Evolutionary conservation across 108 stramenopile species (phyloP).

Genomic region (Ochromonas danica): DNA sequence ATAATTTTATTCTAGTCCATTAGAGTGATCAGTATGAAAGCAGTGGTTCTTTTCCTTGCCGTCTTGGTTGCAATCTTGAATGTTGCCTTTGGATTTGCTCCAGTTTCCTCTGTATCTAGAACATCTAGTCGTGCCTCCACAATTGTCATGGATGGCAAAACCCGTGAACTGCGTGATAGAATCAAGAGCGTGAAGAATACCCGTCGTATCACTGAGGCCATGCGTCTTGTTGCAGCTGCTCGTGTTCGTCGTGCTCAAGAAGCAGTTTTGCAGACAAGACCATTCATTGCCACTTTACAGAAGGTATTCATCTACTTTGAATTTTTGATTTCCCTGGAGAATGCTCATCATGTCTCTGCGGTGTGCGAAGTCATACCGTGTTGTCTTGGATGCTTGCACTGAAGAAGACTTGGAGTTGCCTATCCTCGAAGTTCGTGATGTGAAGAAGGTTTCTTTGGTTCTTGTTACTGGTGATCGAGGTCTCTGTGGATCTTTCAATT

Average conservation of each 20-base stretch:
- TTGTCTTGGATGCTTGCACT: conserved; percentile 45
- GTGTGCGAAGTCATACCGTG: not conserved
- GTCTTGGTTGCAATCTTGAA: not conserved
- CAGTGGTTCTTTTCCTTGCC: not conserved
- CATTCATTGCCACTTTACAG: conserved; percentile 92
- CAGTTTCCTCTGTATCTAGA: not conserved
- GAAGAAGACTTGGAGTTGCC: conserved; percentile 84
- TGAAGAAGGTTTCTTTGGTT: conserved; percentile 87
- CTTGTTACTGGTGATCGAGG: conserved; percentile 89
- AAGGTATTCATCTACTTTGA: conserved; percentile 72
- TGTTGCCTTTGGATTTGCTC: not conserved
- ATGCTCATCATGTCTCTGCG: not conserved
- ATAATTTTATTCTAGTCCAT: too few species aligned
- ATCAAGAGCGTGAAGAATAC: conserved; percentile 69
- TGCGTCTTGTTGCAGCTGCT: conserved; percentile 96
- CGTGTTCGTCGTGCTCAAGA: conserved; percentile 96
- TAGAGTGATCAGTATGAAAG: not conserved
- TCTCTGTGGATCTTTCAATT: conserved; percentile 94
- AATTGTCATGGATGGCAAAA: conserved; percentile 85
- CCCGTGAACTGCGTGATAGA: conserved; percentile 78
- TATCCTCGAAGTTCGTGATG: conserved; percentile 84
- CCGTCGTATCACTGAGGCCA: conserved; percentile 89
- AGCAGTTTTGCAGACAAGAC: conserved; percentile 85
- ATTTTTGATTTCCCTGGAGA: not conserved
- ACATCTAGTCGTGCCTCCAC: conserved; percentile 45